These are phyloP conservation scores for Themeda triandra DNA, from an alignment of 176 grass and related monocot genomes.

Conservation along the genomic window DNA sequence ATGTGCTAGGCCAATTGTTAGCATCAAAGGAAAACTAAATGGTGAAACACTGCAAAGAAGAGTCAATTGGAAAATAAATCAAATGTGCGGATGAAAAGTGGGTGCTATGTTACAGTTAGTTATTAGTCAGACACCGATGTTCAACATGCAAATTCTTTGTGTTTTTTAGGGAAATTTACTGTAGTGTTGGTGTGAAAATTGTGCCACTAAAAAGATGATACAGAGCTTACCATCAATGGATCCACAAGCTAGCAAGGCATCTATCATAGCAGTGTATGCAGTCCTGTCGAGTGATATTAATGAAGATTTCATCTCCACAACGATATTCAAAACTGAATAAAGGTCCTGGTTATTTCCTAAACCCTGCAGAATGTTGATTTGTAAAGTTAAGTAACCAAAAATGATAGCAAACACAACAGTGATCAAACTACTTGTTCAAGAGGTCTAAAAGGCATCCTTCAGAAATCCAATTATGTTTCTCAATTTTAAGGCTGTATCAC, in stretches of 20 bases:
- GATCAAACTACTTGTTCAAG: neutral
- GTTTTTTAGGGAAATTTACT: neutral
- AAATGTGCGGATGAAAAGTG: neutral
- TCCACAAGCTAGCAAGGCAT: constrained; percentile 75
- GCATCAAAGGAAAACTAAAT: neutral
- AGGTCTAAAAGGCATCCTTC: neutral
- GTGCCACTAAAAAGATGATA: neutral
- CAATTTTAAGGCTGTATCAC: neutral
- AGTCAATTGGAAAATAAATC: neutral
- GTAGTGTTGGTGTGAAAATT: constrained; percentile 2
- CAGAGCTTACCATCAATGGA: constrained; percentile 58
- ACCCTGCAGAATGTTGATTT: constrained; percentile 61
- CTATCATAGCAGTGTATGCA: constrained; percentile 82
- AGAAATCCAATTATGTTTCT: constrained; percentile 4
- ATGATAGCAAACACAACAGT: neutral
- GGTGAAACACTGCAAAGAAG: neutral
- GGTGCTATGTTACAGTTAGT: neutral
- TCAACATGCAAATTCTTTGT: neutral
- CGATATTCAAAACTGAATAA: constrained; percentile 73
- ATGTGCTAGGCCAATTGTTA: neutral
- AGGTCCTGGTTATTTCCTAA: constrained; percentile 60
- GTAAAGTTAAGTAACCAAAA: constrained; percentile 28
- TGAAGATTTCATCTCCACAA: constrained; percentile 88
- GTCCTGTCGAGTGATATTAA: constrained; percentile 66
- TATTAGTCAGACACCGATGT: neutral